Evolutionary conservation across 2,329 filamentous ascomycete species (phyloP).

Genomic region (Neopestalotiopsis rosae): DNA sequence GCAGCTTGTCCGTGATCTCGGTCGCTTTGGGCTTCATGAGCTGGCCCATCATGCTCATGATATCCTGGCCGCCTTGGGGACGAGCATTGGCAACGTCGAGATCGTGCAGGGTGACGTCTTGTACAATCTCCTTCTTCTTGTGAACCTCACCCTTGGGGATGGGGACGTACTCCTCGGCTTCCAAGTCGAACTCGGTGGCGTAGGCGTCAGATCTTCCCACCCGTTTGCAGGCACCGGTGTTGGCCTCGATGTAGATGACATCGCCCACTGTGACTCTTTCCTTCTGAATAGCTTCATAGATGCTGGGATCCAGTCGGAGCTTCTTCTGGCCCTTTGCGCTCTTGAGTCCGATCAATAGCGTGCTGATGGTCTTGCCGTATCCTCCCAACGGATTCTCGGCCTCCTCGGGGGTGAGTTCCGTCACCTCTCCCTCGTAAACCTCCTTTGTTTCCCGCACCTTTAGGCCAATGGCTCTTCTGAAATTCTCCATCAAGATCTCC

Average conservation of each 20-base stretch:
- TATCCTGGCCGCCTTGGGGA: slow-evolving; percentile 96
- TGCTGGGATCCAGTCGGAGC: slow-evolving; percentile 92
- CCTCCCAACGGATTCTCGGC: slow-evolving; percentile 96
- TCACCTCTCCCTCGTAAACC: slow-evolving; percentile 98
- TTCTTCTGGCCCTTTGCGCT: slow-evolving; percentile 98
- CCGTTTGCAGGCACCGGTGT: slow-evolving; percentile 96
- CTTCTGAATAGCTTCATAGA: slow-evolving; percentile 99
- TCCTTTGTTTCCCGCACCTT: slow-evolving; percentile 99
- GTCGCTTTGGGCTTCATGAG: slow-evolving; percentile 99
- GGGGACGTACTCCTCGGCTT: slow-evolving; percentile 98
- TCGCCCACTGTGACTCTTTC: slow-evolving; percentile 95
- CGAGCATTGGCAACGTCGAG: slow-evolving; percentile 94
- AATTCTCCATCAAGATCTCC: slow-evolving; percentile 99
- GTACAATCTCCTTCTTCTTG: slow-evolving; percentile 99
- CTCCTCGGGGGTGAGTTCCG: slow-evolving; percentile 96
- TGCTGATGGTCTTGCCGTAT: slow-evolving; percentile 97
- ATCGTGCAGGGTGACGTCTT: slow-evolving; percentile 97
- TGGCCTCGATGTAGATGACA: slow-evolving; percentile 98
- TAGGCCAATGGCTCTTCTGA: slow-evolving; percentile 92
- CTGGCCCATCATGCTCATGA: slow-evolving; percentile 99
- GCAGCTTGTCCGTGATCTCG: slow-evolving; percentile 97
- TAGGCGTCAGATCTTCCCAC: slow-evolving; percentile 96
- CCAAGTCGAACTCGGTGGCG: slow-evolving; percentile 96
- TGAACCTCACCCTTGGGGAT: slow-evolving; percentile 99
- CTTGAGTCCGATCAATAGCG: slow-evolving; percentile 91